Percentiles rank a stretch among this genome's conserved stretches.
Conservation (phyloP, 2,329 filamentous ascomycete genomes). For the Cyanodermella asteris region DNA sequence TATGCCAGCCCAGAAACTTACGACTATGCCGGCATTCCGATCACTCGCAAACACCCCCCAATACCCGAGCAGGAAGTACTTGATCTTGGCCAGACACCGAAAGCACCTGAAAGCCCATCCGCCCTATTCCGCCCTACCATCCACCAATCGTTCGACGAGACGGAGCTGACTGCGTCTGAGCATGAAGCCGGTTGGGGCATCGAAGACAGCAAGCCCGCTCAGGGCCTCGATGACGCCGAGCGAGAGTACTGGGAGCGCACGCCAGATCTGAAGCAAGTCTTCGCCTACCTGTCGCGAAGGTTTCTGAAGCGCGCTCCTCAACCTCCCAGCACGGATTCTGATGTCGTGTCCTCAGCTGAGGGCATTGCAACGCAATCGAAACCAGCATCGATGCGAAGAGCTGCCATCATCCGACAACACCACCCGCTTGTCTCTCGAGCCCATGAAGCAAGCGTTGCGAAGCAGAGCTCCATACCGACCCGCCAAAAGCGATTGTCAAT, state of each 20-base stretch:
- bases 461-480: slow-evolving; percentile 37
- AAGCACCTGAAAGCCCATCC: slow-evolving; percentile 22
- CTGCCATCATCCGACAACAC: slow-evolving; percentile 66
- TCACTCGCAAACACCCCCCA: slow-evolving; percentile 15
- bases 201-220: slow-evolving; percentile 31
- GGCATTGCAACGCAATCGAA: slow-evolving; percentile 29
- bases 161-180: slow-evolving; percentile 15
- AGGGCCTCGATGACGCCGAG: slow-evolving; percentile 24
- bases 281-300: slow-evolving; percentile 60
- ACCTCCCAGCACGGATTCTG: slow-evolving; percentile 21
- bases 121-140: slow-evolving; percentile 13
- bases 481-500: slow-evolving; percentile 26
- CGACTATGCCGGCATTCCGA: slow-evolving; percentile 58
- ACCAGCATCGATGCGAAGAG: slow-evolving; percentile 51
- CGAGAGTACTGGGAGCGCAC: slow-evolving; percentile 83
- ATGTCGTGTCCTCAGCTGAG: slow-evolving; percentile 13
- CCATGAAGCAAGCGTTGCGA: slow-evolving; percentile 17
- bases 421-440: slow-evolving; percentile 59
- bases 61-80: slow-evolving; percentile 12
- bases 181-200: slow-evolving; percentile 44
- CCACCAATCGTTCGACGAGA: too few species aligned
- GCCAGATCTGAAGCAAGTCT: slow-evolving; percentile 76
- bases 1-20: slow-evolving; percentile 42
- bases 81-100: slow-evolving; percentile 23
- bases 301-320: slow-evolving; percentile 29